Conservation (phyloP, 768 basidiomycete species). For the Cystobasidium onofrii region DNA sequence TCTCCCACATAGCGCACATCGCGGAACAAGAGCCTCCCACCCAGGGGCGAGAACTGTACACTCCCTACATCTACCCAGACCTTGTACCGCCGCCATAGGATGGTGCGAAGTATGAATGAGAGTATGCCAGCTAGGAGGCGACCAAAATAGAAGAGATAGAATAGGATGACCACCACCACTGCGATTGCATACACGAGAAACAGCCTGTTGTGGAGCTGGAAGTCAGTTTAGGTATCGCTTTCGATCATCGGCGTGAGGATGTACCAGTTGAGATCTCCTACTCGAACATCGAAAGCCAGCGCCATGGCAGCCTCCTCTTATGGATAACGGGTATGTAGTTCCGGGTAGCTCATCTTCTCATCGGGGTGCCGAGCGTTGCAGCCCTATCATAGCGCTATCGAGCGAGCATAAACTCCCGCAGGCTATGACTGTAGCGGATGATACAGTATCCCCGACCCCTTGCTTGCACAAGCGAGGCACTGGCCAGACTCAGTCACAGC, state of each 20-base stretch:
- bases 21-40: conserved; percentile 78
- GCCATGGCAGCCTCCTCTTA: not conserved
- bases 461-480: too few relatives aligned
- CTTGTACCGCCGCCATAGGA: conserved; percentile 68
- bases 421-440: too few relatives aligned
- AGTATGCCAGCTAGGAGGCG: conserved; percentile 66
- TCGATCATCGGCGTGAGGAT: not conserved
- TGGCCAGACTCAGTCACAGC: too few relatives aligned
- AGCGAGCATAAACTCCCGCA: too few relatives aligned
- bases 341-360: too few relatives aligned
- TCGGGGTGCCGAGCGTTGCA: too few relatives aligned
- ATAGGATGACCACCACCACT: conserved; percentile 43
- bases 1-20: conserved; percentile 83
- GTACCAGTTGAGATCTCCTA: conserved; percentile 25
- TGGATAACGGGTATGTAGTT: too few relatives aligned
- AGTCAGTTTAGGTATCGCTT: not conserved
- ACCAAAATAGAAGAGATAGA: conserved; percentile 85
- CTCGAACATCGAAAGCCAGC: conserved; percentile 13
- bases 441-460: too few relatives aligned
- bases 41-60: conserved; percentile 79
- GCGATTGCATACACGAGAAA: conserved; percentile 44
- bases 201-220: conserved; percentile 29
- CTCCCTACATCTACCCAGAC: conserved; percentile 81
- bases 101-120: conserved; percentile 58
- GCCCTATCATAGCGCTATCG: too few relatives aligned